These are phyloP conservation scores for Bjerkandera adusta DNA, from an alignment of 1,284 basidiomycete species.

Conservation along the genomic window DNA sequence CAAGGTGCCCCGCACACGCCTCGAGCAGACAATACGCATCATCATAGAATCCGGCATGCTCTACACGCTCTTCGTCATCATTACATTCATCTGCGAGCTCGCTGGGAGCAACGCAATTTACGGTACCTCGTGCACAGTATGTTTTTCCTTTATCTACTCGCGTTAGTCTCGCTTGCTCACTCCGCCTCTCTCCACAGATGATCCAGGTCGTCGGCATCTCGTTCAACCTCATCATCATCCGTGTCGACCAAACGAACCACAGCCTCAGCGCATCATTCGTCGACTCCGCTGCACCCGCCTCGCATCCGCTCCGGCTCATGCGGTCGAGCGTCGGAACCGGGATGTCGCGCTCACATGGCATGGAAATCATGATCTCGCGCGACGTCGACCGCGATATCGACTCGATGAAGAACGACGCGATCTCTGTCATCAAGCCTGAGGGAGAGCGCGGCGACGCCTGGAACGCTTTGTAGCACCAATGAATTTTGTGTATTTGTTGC, in stretches of 20 bases:
- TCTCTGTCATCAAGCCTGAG: slow-evolving; percentile 2
- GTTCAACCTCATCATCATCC: slow-evolving; percentile 20
- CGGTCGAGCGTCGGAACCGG: slow-evolving; percentile 4
- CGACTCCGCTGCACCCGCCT: background rate
- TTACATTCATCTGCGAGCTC: slow-evolving; percentile 12
- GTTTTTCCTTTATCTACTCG: background rate
- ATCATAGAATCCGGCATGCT: slow-evolving; percentile 17
- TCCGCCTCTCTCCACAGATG: slow-evolving; percentile 4
- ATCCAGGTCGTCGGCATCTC: slow-evolving; percentile 16
- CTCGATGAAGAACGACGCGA: slow-evolving; percentile 5
- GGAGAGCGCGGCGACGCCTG: slow-evolving; percentile 5
- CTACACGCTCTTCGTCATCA: slow-evolving; percentile 13
- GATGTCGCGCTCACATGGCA: background rate
- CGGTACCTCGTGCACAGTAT: slow-evolving; percentile 15
- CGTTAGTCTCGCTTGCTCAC: background rate
- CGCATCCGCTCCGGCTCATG: slow-evolving; percentile 13
- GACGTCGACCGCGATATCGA: slow-evolving; percentile 12
- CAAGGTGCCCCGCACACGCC: slow-evolving; percentile 3
- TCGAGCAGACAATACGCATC: slow-evolving; percentile 16
- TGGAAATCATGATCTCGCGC: slow-evolving; percentile 13
- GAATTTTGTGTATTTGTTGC: background rate
- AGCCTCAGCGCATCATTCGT: background rate
- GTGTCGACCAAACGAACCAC: slow-evolving; percentile 13
- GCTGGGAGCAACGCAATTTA: slow-evolving; percentile 17
- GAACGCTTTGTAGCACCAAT: slow-evolving; percentile 1